Base-by-base conservation (phyloP, 257 asterid genomes). In the Ophiorrhiza pumila region DNA sequence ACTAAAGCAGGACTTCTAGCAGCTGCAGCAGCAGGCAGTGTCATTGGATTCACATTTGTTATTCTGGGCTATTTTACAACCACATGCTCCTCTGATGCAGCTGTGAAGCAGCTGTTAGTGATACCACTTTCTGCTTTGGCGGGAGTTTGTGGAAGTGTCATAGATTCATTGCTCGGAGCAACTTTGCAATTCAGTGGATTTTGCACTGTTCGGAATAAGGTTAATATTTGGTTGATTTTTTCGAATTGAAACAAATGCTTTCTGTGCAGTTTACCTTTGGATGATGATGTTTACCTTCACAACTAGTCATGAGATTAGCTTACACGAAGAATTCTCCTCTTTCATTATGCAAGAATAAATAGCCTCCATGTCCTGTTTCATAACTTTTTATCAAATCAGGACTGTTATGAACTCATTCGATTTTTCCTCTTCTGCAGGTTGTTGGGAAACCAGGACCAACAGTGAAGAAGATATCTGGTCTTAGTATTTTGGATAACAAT, bases 101-200 rank as follows among this genome's bases (percentile, higher is more conserved):
- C 90, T 74, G 42, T 89, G 76, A 91, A 88, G 81, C 98, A 94
- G 86, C 85, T 90, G 27, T 49, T 91, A 27, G 56, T 91, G 56
- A 86, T 94, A 65, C 99, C 97, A 7, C 62, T 94, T 63, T 90
- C 99, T 62, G 87, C 96, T 71, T 46, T 88, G 73, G 89, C 96
- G 35, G 99, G 99, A 79, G 74, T 94, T 53, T 75, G 86, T 57
- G 99, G 99, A 80, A 94, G 99, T 56, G 71, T 84, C 22, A 83
- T 91, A 60, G 99, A 94, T 87, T 94, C 99, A 71, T 68, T 94
- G 75, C 78, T 94, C 65, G 99, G 99, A 77, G 99, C 99, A 22
- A 94, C 99, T 32, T 82, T 94, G 80, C 97, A 94, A 58, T 94
- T 83, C 85, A 94, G 97, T 76, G 97, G 99, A 68, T 89, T 81